These are phyloP conservation scores for Anisogramma anomala DNA, from an alignment of 2,329 filamentous ascomycete genomes.

Conservation along the genomic window DNA sequence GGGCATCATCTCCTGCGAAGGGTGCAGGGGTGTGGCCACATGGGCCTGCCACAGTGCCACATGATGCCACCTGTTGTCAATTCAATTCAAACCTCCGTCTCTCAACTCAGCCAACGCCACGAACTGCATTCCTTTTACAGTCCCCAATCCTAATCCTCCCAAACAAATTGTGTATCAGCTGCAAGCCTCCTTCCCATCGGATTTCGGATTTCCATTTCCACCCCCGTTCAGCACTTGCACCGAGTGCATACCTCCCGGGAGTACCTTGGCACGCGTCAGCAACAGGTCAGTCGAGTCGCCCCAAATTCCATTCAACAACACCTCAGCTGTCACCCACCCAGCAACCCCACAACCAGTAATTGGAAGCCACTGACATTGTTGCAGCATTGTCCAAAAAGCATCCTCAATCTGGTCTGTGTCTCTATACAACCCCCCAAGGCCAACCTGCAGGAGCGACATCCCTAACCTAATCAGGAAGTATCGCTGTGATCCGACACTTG, in stretches of 20 bases:
- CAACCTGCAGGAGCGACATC: background rate
- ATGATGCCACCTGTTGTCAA: constrained; percentile 15
- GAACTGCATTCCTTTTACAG: background rate
- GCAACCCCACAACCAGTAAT: too few species aligned
- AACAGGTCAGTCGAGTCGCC: background rate
- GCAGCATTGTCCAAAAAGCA: background rate
- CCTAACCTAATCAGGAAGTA: background rate
- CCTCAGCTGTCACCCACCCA: too few species aligned
- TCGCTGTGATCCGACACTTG: background rate
- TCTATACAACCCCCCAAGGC: background rate
- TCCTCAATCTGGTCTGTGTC: background rate
- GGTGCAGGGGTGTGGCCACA: too few species aligned
- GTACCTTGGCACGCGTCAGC: background rate
- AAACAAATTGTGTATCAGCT: too few species aligned
- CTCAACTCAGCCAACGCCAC: background rate
- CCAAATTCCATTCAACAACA: background rate
- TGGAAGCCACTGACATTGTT: background rate
- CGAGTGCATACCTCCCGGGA: too few species aligned
- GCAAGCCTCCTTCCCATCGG: background rate
- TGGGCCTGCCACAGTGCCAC: too few species aligned
- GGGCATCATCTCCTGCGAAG: too few species aligned
- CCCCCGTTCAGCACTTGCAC: too few species aligned
- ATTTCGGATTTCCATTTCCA: too few species aligned
- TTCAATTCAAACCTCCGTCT: constrained; percentile 1
- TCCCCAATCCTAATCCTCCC: too few species aligned